phyloP scores from a whole-genome alignment of 495 filamentous ascomycete species.

The Aspergillus asperescens region DNA sequence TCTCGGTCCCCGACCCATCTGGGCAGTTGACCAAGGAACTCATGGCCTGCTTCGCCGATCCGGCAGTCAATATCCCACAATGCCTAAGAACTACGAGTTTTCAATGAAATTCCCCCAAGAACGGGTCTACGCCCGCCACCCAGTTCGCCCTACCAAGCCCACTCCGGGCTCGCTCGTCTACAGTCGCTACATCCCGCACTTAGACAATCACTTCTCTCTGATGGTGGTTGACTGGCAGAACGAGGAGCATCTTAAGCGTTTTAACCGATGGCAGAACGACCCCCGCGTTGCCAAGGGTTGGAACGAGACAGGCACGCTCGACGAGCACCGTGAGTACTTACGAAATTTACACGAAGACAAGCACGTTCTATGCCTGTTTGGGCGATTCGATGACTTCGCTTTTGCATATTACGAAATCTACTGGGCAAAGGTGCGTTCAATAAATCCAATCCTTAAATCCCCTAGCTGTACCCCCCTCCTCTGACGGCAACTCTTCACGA shows the following conservation, averaged over 20 bases:
- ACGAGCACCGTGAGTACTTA: slow-evolving; percentile 58
- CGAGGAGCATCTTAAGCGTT: slow-evolving; percentile 51
- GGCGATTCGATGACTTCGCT: slow-evolving; percentile 52
- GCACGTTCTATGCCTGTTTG: slow-evolving; percentile 57
- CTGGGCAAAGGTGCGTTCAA: slow-evolving; percentile 62
- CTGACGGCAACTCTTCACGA: slow-evolving; percentile 29
- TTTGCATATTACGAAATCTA: slow-evolving; percentile 70
- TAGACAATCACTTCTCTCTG: slow-evolving; percentile 62
- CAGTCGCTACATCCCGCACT: slow-evolving; percentile 62
- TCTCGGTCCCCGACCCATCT: slow-evolving; percentile 56
- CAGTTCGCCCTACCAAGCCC: slow-evolving; percentile 56
- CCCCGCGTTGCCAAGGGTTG: slow-evolving; percentile 60
- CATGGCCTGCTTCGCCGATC: slow-evolving; percentile 32
- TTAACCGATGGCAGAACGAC: slow-evolving; percentile 62
- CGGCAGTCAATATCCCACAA: slow-evolving; percentile 44
- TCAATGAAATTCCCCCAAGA: slow-evolving; percentile 48
- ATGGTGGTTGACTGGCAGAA: slow-evolving; percentile 54
- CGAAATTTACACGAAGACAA: slow-evolving; percentile 54
- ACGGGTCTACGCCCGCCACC: slow-evolving; percentile 50
- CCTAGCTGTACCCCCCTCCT: not conserved
- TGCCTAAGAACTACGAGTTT: slow-evolving; percentile 51
- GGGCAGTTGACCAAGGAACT: slow-evolving; percentile 41
- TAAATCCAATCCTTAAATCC: not conserved
- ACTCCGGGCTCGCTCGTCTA: slow-evolving; percentile 56
- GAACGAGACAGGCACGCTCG: slow-evolving; percentile 56